Percentiles rank a stretch among this genome's conserved stretches.
Conservation (phyloP, 73 alveolate genomes). For the Paramecium bursaria region DNA sequence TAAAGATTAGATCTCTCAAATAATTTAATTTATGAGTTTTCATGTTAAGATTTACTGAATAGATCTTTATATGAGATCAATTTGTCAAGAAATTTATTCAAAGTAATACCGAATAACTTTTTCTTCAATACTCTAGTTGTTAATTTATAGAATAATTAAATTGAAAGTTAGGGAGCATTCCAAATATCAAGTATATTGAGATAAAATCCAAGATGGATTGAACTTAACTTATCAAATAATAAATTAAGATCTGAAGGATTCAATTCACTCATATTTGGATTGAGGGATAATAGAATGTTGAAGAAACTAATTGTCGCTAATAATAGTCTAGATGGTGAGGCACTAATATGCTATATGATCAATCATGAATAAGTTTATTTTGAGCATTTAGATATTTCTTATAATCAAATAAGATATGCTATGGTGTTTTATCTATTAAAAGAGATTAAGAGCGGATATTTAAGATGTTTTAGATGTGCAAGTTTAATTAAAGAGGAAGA, state of each 20-base stretch:
- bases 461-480: constrained; percentile 44
- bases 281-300: constrained; percentile 58
- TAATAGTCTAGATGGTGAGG: constrained; percentile 48
- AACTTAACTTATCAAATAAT: constrained; percentile 29
- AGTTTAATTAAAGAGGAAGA: constrained; percentile 34
- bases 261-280: constrained; percentile 55
- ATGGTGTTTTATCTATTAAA: constrained; percentile 26
- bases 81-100: constrained; percentile 1
- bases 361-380: constrained; percentile 59
- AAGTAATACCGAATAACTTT: constrained; percentile 24
- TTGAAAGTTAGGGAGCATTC: constrained; percentile 47
- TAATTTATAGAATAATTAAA: constrained; percentile 39
- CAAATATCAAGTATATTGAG: constrained; percentile 37
- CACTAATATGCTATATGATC: constrained; percentile 40
- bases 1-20: constrained; percentile 45
- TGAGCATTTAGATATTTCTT: constrained; percentile 47
- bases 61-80: constrained; percentile 49
- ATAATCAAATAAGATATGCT: constrained; percentile 27
- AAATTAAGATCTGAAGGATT: constrained; percentile 46
- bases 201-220: constrained; percentile 56
- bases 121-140: constrained; percentile 52
- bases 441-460: constrained; percentile 39
- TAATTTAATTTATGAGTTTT: constrained; percentile 47
- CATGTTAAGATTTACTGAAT: constrained; percentile 18
- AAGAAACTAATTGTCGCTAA: constrained; percentile 42